Evolutionary conservation across 1,139 yeast species (phyloP).

Genomic region (Eremothecium gossypii): DNA sequence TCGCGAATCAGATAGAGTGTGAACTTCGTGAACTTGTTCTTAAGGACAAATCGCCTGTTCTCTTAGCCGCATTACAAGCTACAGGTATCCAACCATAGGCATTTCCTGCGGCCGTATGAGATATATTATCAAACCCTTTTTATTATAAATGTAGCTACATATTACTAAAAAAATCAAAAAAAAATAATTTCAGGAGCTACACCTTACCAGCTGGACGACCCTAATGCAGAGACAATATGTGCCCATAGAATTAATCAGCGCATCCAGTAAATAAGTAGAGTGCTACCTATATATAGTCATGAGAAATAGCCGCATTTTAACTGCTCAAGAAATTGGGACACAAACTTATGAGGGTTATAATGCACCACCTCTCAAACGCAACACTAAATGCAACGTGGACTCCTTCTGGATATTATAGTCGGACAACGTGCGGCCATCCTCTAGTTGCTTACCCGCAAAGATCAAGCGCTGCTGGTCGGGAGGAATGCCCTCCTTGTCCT

Average conservation of each 20-base stretch:
- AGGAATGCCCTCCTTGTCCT: slow-evolving; percentile 99
- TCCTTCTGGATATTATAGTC: slow-evolving; percentile 99
- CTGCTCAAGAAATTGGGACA: too few species aligned
- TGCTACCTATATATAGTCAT: too few species aligned
- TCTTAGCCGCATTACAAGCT: slow-evolving; percentile 32
- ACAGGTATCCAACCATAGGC: slow-evolving; percentile 11
- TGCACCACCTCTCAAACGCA: slow-evolving; percentile 98
- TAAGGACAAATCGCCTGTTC: slow-evolving; percentile 32
- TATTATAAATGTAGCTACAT: too few species aligned
- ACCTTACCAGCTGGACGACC: too few species aligned
- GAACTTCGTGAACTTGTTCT: slow-evolving; percentile 30
- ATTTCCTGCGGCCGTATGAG: not conserved
- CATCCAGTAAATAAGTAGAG: not conserved
- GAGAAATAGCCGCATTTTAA: too few species aligned
- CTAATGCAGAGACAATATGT: too few species aligned
- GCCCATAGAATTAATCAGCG: too few species aligned
- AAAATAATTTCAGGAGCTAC: too few species aligned
- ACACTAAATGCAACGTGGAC: slow-evolving; percentile 94
- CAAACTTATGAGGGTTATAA: too few species aligned
- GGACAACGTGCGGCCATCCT: slow-evolving; percentile 97
- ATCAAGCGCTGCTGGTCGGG: slow-evolving; percentile 99
- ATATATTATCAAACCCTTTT: not conserved
- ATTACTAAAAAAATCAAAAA: too few species aligned
- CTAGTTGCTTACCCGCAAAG: slow-evolving; percentile 99
- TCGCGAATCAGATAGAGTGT: slow-evolving; percentile 13